These are phyloP conservation scores for Barnettozyma siamensis DNA, from an alignment of 805 yeast species.

Conservation along the genomic window DNA sequence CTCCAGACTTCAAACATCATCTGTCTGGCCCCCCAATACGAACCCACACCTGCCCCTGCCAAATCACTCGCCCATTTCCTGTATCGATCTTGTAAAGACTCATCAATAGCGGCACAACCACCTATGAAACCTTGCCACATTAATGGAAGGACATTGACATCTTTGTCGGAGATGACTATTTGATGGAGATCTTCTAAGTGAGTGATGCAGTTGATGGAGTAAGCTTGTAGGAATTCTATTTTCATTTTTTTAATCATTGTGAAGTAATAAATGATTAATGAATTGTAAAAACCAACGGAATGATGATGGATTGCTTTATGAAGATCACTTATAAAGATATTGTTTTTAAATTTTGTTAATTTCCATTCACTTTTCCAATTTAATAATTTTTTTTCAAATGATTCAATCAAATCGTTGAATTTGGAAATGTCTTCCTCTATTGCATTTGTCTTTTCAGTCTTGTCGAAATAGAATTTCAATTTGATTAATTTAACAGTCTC, in stretches of 20 bases:
- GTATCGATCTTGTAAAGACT: constrained; percentile 55
- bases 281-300: constrained; percentile 71
- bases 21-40: constrained; percentile 82
- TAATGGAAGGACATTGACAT: constrained; percentile 61
- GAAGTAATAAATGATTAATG: constrained; percentile 63
- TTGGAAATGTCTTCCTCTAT: constrained; percentile 17
- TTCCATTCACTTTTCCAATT: constrained; percentile 78
- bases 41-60: constrained; percentile 57
- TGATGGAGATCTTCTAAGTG: constrained; percentile 59
- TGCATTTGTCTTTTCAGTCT: neutral
- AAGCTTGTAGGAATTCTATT: constrained; percentile 53
- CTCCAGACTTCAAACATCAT: constrained; percentile 86
- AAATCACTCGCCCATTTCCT: constrained; percentile 55
- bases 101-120: constrained; percentile 69
- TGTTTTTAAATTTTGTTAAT: constrained; percentile 32
- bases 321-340: constrained; percentile 24
- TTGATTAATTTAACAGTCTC: constrained; percentile 66
- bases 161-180: constrained; percentile 41
- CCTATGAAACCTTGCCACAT: constrained; percentile 90
- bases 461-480: constrained; percentile 44
- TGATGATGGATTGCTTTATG: constrained; percentile 78
- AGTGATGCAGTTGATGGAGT: constrained; percentile 53
- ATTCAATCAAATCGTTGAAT: constrained; percentile 16
- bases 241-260: constrained; percentile 53
- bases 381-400: constrained; percentile 45